These are phyloP conservation scores for Dactylellina sp. DNA, from an alignment of 2,329 filamentous ascomycete genomes.

Conservation along the genomic window DNA sequence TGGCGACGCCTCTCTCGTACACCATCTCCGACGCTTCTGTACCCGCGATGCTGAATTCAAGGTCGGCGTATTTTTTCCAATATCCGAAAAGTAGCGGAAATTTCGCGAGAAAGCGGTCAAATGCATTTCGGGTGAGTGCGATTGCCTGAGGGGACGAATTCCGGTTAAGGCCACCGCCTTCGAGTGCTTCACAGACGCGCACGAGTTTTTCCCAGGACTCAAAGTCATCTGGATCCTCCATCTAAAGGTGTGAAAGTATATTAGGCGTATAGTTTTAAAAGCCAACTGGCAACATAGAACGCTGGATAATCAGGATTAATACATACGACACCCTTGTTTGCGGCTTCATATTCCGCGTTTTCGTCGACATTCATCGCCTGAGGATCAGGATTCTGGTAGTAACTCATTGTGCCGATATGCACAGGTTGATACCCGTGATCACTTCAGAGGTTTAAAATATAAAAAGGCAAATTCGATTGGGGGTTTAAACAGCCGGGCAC, in stretches of 20 bases:
- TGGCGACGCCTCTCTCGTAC: constrained; percentile 94
- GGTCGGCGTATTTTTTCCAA: constrained; percentile 99
- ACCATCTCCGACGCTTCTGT: constrained; percentile 98
- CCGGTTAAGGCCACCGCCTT: constrained; percentile 86
- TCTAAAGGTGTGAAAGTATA: constrained; percentile 63
- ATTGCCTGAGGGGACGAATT: constrained; percentile 97
- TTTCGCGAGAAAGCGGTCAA: constrained; percentile 92
- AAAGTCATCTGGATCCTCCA: constrained; percentile 85
- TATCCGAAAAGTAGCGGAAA: constrained; percentile 97
- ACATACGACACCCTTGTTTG: constrained; percentile 59
- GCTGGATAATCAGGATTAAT: not conserved
- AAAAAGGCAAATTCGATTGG: not conserved
- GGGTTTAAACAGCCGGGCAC: not conserved
- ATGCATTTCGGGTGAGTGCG: constrained; percentile 84
- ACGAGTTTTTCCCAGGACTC: constrained; percentile 95
- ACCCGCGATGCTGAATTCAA: constrained; percentile 95
- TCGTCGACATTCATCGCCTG: constrained; percentile 56
- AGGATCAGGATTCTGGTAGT: constrained; percentile 53
- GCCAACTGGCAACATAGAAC: not conserved
- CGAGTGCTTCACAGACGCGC: constrained; percentile 81
- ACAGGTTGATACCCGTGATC: constrained; percentile 31
- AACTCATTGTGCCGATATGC: constrained; percentile 53
- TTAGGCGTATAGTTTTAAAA: not conserved
- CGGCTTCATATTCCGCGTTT: constrained; percentile 60
- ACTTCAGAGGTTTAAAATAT: not conserved